Evolutionary conservation across 2,329 filamentous ascomycete genomes (phyloP), one percentile per base, ranked within the genome.

Genomic region (Xylaria polymorpha): DNA sequence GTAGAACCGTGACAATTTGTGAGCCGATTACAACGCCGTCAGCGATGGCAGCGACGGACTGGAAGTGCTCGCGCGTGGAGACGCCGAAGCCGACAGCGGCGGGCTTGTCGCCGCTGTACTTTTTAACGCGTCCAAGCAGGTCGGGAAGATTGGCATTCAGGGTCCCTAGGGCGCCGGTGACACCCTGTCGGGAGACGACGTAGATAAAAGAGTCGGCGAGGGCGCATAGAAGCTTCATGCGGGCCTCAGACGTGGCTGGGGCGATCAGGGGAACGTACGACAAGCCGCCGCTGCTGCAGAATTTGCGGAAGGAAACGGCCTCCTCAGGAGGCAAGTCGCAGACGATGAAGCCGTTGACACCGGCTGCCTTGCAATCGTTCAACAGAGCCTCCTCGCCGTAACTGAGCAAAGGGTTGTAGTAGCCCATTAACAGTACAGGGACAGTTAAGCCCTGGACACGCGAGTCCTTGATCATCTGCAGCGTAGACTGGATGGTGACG

Each of bases 131-230:
- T 66, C 88, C 87, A 67, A 99, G 85, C 44, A 99, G 87, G 61
- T 92, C 90, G 15, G 94, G 94, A 41, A 99, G 88, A 67, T 92
- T 91, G 53, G 90, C 86, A 80, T 93, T 97, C 77, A 99, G 83
- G 32, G 90, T 90, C 41, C 94, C 94, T 0, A 90, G 91, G 15
- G 94, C 96, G 75, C 96, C 96, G 10, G 96, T 99, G 66, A 98
- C 95, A 75, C 96, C 96, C 92, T 97, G 97, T 75, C 95, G 88
- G 32, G 95, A 98, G 65, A 99, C 96, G 70, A 99, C 94, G 80
- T 99, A 99, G 83, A 99, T 97, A 85, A 98, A 99, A 3, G 94
- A 98, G 82, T 98, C 95, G 78, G 96, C 96, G 72, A 99, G 95
- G 80, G 93, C 90, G 88, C 96, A 99, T 14, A 99, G 91, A 48